Evolutionary conservation across 306 rosid species (phyloP), one percentile per base, ranked within the genome.

Genomic region (Argentina anserina): DNA sequence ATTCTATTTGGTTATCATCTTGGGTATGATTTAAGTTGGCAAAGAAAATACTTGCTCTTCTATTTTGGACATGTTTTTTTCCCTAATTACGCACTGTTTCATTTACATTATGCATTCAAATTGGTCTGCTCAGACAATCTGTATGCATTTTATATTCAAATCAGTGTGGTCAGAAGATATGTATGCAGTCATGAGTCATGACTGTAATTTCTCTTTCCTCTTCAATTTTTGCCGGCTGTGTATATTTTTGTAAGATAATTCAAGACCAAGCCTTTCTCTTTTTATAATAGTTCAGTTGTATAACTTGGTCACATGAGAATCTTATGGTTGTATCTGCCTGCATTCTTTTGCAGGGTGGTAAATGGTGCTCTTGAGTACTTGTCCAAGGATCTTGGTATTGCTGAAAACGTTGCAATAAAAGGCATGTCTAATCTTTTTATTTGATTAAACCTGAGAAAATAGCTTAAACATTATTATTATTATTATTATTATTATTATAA

Each of bases 301-400:
- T 25, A 63, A 43, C 31, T 63, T 37, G 33, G 63, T 63, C n/a
- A 2, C 78, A 65, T 63, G 49, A n/a, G 50, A 69, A 76, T 47
- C 76, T 73, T 55, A 75, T 50, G 20, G 29, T 58, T 58, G 61
- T 11, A 9, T 67, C 25, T 12, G 56, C 43, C 72, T 75, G 60
- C 75, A 64, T 81, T 72, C 81, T 72, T 5, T 64, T 86, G 80
- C 83, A 93, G 98, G 83, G 98, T 93, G 71, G 97, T 93, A 45
- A 93, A 93, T 81, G 97, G 96, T 37, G 85, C 96, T 74, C 97
- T 93, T 33, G 98, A 90, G 88, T 93, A 90, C 84, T 90, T 93
- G 9, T 82, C 97, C 20, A 89, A 85, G 84, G 97, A 93, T 85
- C 98, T 93, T 62, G 96, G 90, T 36, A 93, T 93, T 25, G 34